Percentiles rank a stretch among this genome's conserved stretches.
Evolutionary conservation across 768 basidiomycete genomes (phyloP).

Genomic region (Leccinum obscurum): DNA sequence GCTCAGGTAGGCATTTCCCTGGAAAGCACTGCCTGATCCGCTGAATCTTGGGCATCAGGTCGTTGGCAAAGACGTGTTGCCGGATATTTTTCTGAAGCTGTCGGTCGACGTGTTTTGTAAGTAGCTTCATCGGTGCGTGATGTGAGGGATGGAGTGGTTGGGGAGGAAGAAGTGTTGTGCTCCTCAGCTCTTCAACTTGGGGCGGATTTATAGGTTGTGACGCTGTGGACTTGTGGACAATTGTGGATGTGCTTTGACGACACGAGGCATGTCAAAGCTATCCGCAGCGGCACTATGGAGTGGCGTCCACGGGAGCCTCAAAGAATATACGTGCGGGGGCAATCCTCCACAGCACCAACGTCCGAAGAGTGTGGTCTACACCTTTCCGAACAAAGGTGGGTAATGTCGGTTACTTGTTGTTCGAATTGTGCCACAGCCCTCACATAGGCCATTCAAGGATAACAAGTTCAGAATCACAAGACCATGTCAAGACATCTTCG

Average conservation of each 20-base stretch:
- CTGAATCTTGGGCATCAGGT: slow-evolving; percentile 17
- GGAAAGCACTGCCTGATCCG: slow-evolving; percentile 22
- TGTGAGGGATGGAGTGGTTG: not conserved
- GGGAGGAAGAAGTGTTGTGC: not conserved
- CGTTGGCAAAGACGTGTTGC: slow-evolving; percentile 11
- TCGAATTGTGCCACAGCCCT: not conserved
- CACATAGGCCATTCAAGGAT: not conserved
- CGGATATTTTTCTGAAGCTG: slow-evolving; percentile 17
- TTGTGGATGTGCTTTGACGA: slow-evolving; percentile 24
- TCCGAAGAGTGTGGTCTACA: not conserved
- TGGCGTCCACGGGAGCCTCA: slow-evolving; percentile 13
- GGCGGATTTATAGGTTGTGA: slow-evolving; percentile 20
- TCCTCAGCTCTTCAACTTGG: not conserved
- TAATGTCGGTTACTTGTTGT: not conserved
- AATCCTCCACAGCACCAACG: not conserved
- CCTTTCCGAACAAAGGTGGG: not conserved
- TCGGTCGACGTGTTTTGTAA: slow-evolving; percentile 2
- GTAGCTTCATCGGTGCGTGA: slow-evolving; percentile 8
- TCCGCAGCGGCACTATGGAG: slow-evolving; percentile 8
- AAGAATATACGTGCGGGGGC: slow-evolving; percentile 1
- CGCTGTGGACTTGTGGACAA: slow-evolving; percentile 27
- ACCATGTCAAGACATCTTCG: not conserved
- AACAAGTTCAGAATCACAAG: not conserved
- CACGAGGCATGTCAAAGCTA: slow-evolving; percentile 29
- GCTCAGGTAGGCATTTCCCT: slow-evolving; percentile 14